Base-by-base conservation (phyloP, 148 eudicot genomes). In the Vaccinium vitisidaea region DNA sequence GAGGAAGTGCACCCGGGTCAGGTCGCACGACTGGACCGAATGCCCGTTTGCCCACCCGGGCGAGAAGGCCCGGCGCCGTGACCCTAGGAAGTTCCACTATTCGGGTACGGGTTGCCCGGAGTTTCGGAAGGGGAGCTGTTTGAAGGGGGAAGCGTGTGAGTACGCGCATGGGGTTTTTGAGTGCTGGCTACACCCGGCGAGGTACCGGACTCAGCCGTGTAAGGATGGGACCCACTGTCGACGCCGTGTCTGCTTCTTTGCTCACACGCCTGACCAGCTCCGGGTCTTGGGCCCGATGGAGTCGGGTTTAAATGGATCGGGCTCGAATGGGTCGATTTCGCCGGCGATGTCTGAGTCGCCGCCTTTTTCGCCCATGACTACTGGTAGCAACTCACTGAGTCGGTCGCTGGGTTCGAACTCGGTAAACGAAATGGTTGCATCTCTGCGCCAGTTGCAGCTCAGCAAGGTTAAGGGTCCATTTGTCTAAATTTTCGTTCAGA, bases 11-110 rank as follows among this genome's bases (percentile, higher is more conserved):
- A 84, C 87, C 5, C 89, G 95, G 18, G 93, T 91, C 15, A 82
- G 96, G 79, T 89, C 95, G 0, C 98, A 94, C 75, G 98, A 93
- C 77, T 94, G 98, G 98, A 94, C 98, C 0, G 98, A 94, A 88
- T 94, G 98, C 83, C 98, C 98, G 16, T 94, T 83, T 83, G 94
- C 92, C 12, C 98, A 94, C 80, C 93, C 98, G 5, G 96, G 98
- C 0, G 98, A 94, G 86, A 94, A 94, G 49, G 98, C 98, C n/a
- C 89, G 96, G 6, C 89, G 98, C 32, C 21, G 98, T 12, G 96
- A 93, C 83, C 98, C 96, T 0, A 39, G 93, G 58, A 89, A 87
- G 91, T 92, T 36, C 53, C 86, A 70, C 56, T 95, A 95, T 52
- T 93, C 95, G 10, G 98, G 96, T 50, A 89, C 93, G 0, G 91